Base-by-base conservation (phyloP, 768 basidiomycete genomes). In the Suillus subaureus region DNA sequence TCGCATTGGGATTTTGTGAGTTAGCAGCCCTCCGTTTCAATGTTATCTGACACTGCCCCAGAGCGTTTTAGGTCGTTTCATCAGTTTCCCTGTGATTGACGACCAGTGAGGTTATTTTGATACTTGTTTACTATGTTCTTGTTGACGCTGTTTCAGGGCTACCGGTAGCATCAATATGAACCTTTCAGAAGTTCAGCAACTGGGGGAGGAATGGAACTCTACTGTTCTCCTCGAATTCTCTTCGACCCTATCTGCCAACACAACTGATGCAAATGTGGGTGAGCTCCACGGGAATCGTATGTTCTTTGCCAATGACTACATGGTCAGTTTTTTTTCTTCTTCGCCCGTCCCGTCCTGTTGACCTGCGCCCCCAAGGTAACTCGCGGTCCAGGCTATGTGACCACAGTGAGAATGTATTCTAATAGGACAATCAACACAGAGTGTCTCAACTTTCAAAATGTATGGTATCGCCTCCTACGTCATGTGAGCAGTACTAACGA, bases 1-100 rank as follows among this genome's bases (percentile, higher is more conserved):
- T 72, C 87, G 61, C 89, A 90, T 71, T 92, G 89, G 88, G 90
- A 92, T 70, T 87, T 89, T 70, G 89, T 90, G 64, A 71, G 89
- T 81, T 52, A 2, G 26, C 28, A 42, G 35, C 68, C 39, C 35
- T 9, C 54, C n/a, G 51, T 42, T 2, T 45, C 62, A 5, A 62
- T 9, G 35, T 62, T 42, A 40, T 28, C 57, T 69, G 23, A 57
- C 66, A 49, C 67, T 7, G 63, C 35, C 6, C 31, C 66, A 90
- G 90, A 90, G 89, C 64, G 84, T 77, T 15, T 70, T 90, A 31
- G 87, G 87, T 16, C 82, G 90, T 13, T 87, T 91, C 67, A 88
- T 92, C 69, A 83, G 83, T 62, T 90, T 90, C 74, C 86, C 90
- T 0, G 85, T 88, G 4, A 71, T 75, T 16, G 80, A 86, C 70